A percentile compares a stretch with the other conserved stretches of the same genome.
Evolutionary conservation across 2,329 filamentous ascomycete genomes (phyloP).

Genomic region (Exserohilum rostratum): DNA sequence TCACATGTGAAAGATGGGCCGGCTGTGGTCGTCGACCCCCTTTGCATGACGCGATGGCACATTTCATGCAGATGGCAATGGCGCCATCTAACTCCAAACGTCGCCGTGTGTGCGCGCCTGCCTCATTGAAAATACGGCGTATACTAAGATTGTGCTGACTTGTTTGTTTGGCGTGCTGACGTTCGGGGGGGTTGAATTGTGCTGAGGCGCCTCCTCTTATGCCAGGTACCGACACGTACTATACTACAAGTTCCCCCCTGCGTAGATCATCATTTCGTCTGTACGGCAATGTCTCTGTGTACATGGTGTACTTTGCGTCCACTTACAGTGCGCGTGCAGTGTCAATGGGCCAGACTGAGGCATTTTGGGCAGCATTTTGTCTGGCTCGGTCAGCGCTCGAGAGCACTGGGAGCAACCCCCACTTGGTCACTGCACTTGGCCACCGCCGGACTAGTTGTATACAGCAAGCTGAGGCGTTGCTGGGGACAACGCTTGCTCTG

Average conservation of each 20-base stretch:
- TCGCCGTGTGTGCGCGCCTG: neutral
- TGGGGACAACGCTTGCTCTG: too few relatives aligned
- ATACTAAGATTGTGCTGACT: neutral
- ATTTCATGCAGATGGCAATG: neutral
- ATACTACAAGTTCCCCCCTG: slow-evolving; percentile 2
- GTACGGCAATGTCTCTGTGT: neutral
- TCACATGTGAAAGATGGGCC: slow-evolving; percentile 22
- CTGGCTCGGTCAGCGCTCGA: neutral
- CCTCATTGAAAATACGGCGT: neutral
- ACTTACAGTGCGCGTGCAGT: neutral
- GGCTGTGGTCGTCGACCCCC: slow-evolving; percentile 2
- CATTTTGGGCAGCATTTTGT: neutral
- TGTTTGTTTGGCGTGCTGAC: neutral
- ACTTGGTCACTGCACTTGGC: neutral
- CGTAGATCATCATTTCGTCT: neutral
- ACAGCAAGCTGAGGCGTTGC: neutral
- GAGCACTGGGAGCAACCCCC: neutral
- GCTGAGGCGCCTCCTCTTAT: neutral
- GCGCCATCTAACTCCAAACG: neutral
- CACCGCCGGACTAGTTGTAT: neutral
- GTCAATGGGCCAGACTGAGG: neutral
- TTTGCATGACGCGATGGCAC: slow-evolving; percentile 18
- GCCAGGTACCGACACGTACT: slow-evolving; percentile 8
- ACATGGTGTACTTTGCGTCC: too few relatives aligned
- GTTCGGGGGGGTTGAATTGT: neutral